phyloP scores from a whole-genome alignment of 2,329 filamentous ascomycete species.

The Laburnicola sp. region DNA sequence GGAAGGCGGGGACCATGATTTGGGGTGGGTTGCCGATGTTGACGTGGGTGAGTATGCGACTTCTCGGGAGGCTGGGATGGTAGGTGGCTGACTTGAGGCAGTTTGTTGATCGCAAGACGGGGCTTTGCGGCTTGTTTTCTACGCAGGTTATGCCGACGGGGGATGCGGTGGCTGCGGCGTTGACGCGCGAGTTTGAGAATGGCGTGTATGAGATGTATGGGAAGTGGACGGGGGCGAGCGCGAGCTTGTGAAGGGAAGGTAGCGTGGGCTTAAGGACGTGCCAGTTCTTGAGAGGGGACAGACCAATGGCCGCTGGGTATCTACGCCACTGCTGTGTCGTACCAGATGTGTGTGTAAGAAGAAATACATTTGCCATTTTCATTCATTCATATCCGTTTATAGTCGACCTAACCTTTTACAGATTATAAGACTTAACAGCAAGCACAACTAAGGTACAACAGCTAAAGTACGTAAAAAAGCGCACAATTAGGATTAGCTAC shows the following conservation, averaged over 20 bases:
- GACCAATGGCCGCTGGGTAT: no score
- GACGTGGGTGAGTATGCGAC: slow-evolving; percentile 32
- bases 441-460: no score
- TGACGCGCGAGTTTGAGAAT: slow-evolving; percentile 25
- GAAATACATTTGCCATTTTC: no score
- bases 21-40: slow-evolving; percentile 42
- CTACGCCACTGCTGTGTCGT: no score
- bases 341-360: no score
- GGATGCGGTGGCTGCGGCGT: slow-evolving; percentile 22
- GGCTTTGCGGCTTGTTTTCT: slow-evolving; percentile 36
- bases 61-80: not conserved
- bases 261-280: no score
- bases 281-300: no score
- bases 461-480: no score
- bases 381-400: no score
- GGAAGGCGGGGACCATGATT: slow-evolving; percentile 33
- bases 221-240: slow-evolving; percentile 6
- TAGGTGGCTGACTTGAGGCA: slow-evolving; percentile 11
- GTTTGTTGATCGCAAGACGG: slow-evolving; percentile 40
- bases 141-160: slow-evolving; percentile 36
- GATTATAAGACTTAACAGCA: no score
- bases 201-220: slow-evolving; percentile 24
- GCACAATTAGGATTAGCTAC: no score
- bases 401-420: no score
- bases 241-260: slow-evolving; percentile 7